Evolutionary conservation across 2,329 filamentous ascomycete genomes (phyloP).

Genomic region (Gnomoniopsis smithogilvyi): DNA sequence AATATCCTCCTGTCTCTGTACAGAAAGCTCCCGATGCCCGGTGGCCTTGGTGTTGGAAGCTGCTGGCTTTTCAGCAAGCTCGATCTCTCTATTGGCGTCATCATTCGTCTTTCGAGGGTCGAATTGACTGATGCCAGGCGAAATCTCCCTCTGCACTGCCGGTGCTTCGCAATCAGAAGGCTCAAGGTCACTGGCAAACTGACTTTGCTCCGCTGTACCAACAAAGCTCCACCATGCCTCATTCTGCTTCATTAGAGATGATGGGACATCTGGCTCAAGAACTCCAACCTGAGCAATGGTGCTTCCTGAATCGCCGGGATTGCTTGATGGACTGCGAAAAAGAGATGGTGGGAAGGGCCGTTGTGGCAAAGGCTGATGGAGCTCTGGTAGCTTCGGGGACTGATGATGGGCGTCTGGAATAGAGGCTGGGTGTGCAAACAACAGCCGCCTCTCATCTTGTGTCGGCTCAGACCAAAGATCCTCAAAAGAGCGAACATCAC

Average conservation of each 20-base stretch:
- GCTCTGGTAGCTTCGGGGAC: slow-evolving; percentile 8
- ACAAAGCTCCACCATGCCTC: slow-evolving; percentile 24
- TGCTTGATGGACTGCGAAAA: slow-evolving; percentile 5
- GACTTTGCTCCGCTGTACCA: slow-evolving; percentile 10
- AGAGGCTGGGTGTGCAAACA: neutral
- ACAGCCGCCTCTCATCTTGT: neutral
- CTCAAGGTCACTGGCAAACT: neutral
- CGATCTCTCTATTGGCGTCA: neutral
- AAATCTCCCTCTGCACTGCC: neutral
- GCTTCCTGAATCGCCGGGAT: slow-evolving; percentile 22
- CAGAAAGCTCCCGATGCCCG: neutral
- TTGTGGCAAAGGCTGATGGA: slow-evolving; percentile 22
- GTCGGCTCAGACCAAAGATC: neutral
- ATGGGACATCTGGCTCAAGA: slow-evolving; percentile 14
- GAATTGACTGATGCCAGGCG: slow-evolving; percentile 13
- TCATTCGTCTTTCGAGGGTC: neutral
- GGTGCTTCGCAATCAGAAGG: neutral
- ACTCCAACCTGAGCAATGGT: slow-evolving; percentile 24
- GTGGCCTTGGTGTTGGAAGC: neutral
- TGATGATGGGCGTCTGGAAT: neutral
- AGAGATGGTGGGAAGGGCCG: slow-evolving; percentile 8
- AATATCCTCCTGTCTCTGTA: neutral
- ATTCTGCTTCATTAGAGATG: slow-evolving; percentile 23
- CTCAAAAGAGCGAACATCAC: neutral
- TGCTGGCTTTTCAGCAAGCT: too few relatives aligned